phyloP scores from a whole-genome alignment of 1,284 basidiomycete species.

The Bjerkandera adusta region DNA sequence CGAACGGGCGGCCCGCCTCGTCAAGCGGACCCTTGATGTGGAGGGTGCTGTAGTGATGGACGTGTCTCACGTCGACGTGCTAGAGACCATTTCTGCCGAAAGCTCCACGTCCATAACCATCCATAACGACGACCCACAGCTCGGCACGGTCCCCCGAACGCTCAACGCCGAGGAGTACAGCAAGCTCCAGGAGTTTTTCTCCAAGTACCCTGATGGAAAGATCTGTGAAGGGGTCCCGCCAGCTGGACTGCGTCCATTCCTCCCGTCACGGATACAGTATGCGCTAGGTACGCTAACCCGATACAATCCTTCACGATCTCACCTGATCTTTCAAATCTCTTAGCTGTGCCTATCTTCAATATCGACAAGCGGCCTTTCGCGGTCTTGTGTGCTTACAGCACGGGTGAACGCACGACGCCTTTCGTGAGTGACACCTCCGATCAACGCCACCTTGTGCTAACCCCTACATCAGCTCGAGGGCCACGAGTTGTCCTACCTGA shows the following conservation, averaged over 20 bases:
- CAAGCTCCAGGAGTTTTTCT: conserved; percentile 73
- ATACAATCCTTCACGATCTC: too few species aligned
- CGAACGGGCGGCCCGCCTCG: conserved; percentile 82
- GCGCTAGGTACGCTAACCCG: conserved; percentile 58
- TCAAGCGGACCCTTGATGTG: conserved; percentile 87
- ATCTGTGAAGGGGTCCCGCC: conserved; percentile 85
- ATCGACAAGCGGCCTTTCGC: conserved; percentile 94
- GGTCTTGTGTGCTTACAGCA: conserved; percentile 88
- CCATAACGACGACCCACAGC: conserved; percentile 44
- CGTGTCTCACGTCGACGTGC: conserved; percentile 86
- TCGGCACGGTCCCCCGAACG: conserved; percentile 41
- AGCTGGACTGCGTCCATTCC: conserved; percentile 71
- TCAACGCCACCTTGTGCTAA: conserved; percentile 10
- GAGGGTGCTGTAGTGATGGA: conserved; percentile 93
- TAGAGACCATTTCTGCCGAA: conserved; percentile 71
- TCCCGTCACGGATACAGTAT: conserved; percentile 81
- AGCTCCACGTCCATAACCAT: conserved; percentile 63
- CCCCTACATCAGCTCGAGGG: conserved; percentile 67
- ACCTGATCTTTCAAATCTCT: conserved; percentile 2
- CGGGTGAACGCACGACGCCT: conserved; percentile 74
- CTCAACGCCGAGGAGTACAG: conserved; percentile 71
- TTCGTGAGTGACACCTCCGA: conserved; percentile 51
- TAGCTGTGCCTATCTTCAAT: conserved; percentile 90
- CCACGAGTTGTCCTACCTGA: conserved; percentile 89
- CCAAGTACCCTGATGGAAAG: conserved; percentile 77